Conservation (phyloP, 495 filamentous ascomycete species). For the Sporormia fimetaria region DNA sequence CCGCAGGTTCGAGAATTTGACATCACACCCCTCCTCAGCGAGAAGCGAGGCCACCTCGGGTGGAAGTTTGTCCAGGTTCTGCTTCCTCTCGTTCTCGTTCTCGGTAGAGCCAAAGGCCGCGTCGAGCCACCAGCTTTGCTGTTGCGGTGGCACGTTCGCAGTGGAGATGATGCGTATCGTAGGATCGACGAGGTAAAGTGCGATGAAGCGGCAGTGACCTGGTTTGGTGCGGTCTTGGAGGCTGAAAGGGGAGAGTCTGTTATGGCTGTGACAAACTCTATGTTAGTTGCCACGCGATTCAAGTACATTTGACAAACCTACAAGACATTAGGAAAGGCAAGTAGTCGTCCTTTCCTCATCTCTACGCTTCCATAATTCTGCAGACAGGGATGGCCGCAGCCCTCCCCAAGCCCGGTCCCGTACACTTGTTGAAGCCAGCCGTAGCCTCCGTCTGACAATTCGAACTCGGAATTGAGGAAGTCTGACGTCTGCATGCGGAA, state of each 20-base stretch:
- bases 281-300: not conserved
- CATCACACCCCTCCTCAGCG: constrained; percentile 2
- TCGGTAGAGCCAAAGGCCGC: constrained; percentile 3
- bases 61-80: constrained; percentile 9
- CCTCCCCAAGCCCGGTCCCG: constrained; percentile 6
- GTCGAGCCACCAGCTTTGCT: constrained; percentile 27
- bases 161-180: constrained; percentile 22
- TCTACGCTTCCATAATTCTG: constrained; percentile 16
- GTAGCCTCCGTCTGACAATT: not conserved
- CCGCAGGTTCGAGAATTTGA: not conserved
- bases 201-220: constrained; percentile 28
- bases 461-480: constrained; percentile 1
- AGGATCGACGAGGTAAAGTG: constrained; percentile 29
- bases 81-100: constrained; percentile 4
- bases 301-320: constrained; percentile 6
- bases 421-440: constrained; percentile 9
- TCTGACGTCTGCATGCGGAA: constrained; percentile 33
- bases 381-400: constrained; percentile 5
- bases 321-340: constrained; percentile 30
- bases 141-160: constrained; percentile 25
- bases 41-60: constrained; percentile 10
- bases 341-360: constrained; percentile 18
- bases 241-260: constrained; percentile 23
- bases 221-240: constrained; percentile 26
- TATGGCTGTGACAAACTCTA: constrained; percentile 12